Conservation (phyloP, 179 eudicot species). For the Patellifolia procumbens region DNA sequence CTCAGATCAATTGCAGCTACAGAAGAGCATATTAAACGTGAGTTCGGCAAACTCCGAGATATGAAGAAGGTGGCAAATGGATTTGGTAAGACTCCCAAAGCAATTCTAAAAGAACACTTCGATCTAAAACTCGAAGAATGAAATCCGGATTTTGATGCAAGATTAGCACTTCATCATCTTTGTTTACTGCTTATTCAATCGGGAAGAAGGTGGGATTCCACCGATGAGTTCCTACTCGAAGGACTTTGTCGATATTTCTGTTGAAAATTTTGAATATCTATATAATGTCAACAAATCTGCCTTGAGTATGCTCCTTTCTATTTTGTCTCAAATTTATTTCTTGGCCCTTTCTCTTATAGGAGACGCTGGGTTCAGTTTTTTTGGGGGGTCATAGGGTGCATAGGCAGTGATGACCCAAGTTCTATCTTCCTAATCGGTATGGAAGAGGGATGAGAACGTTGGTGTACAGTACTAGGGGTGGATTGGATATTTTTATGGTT, state of each 20-base stretch:
- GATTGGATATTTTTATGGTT: too few species aligned
- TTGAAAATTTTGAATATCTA: neutral
- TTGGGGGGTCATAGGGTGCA: too few species aligned
- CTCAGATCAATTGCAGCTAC: constrained; percentile 37
- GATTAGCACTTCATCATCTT: constrained; percentile 12
- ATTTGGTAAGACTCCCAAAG: constrained; percentile 61
- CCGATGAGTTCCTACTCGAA: constrained; percentile 18
- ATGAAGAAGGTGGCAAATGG: constrained; percentile 78
- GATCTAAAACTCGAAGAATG: constrained; percentile 43
- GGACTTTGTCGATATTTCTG: neutral
- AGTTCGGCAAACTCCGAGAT: constrained; percentile 52
- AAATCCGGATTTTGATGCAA: constrained; percentile 5
- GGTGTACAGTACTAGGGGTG: too few species aligned
- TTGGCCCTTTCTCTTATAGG: too few species aligned
- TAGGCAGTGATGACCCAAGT: too few species aligned
- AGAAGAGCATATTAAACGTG: constrained; percentile 55
- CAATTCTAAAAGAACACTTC: constrained; percentile 57
- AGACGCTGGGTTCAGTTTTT: too few species aligned
- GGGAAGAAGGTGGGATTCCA: constrained; percentile 12
- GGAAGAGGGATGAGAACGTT: too few species aligned
- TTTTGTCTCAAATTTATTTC: too few species aligned
- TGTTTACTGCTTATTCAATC: neutral
- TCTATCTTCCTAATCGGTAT: too few species aligned
- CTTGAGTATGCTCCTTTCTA: neutral
- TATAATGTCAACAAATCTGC: neutral